Conservation (phyloP, 768 basidiomycete genomes). For the Bullera alba region DNA sequence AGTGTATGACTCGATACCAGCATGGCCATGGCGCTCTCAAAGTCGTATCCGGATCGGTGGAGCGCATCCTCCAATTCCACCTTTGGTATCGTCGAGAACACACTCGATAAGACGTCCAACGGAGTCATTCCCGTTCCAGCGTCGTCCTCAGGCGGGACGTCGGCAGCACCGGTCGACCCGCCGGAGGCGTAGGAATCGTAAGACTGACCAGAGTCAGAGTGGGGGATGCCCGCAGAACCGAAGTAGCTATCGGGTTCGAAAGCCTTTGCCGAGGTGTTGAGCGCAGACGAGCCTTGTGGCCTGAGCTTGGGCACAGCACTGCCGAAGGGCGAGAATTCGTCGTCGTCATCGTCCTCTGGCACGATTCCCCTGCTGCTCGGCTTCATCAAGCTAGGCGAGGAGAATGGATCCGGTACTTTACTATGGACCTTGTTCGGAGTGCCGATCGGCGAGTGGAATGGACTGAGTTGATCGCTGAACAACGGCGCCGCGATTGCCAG, state of each 20-base stretch:
- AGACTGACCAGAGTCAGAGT: conserved; percentile 15
- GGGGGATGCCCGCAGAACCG: conserved; percentile 12
- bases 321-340: conserved; percentile 48
- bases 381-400: conserved; percentile 51
- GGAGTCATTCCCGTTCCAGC: conserved; percentile 74
- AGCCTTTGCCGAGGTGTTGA: conserved; percentile 52
- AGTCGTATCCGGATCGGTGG: conserved; percentile 79
- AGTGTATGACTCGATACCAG: conserved; percentile 59
- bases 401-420: conserved; percentile 46
- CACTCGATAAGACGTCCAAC: conserved; percentile 86
- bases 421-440: conserved; percentile 26
- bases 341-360: conserved; percentile 49
- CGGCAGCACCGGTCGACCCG: conserved; percentile 4
- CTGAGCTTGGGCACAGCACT: conserved; percentile 54
- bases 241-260: conserved; percentile 48
- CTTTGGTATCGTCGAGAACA: conserved; percentile 83
- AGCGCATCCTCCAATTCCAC: conserved; percentile 91
- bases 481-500: conserved; percentile 87
- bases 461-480: conserved; percentile 56
- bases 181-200: conserved; percentile 7
- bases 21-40: conserved; percentile 92
- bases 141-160: conserved; percentile 8
- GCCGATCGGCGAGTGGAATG: conserved; percentile 38
- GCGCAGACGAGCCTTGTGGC: conserved; percentile 58
- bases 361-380: conserved; percentile 50